phyloP scores from a whole-genome alignment of 257 asterid genomes.

The Phtheirospermum japonicum region DNA sequence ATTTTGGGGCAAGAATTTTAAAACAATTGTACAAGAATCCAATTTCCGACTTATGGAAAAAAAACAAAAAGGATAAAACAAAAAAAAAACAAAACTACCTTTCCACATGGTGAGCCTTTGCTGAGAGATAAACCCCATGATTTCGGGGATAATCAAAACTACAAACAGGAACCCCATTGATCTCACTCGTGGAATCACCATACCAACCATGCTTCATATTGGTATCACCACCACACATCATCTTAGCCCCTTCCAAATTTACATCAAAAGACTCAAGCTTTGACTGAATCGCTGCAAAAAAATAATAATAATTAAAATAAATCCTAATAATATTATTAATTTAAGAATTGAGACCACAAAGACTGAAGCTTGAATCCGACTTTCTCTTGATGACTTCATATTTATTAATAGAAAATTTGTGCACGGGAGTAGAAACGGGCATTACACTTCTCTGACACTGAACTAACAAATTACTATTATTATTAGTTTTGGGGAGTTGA shows the following conservation, averaged over 20 bases:
- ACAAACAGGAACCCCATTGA: constrained; percentile 22
- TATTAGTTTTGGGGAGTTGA: background rate
- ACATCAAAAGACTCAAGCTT: constrained; percentile 25
- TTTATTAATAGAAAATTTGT: too few relatives aligned
- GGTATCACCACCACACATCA: constrained; percentile 32
- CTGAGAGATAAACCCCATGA: constrained; percentile 30
- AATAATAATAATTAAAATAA: constrained; percentile 12
- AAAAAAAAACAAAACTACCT: too few relatives aligned
- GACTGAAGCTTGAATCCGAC: constrained; percentile 28
- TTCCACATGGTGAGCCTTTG: constrained; percentile 25
- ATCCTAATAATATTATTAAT: constrained; percentile 29
- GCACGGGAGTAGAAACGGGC: too few relatives aligned
- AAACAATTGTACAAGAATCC: background rate
- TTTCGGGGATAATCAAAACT: constrained; percentile 31
- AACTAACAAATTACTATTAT: background rate
- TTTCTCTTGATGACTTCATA: constrained; percentile 17
- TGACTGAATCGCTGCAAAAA: constrained; percentile 25
- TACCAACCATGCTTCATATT: constrained; percentile 45
- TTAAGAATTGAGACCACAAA: constrained; percentile 19
- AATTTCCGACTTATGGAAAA: too few relatives aligned
- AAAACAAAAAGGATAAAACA: background rate
- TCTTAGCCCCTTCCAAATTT: constrained; percentile 29
- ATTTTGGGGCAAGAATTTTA: too few relatives aligned
- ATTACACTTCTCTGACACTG: too few relatives aligned
- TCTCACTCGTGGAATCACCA: constrained; percentile 38